Percentiles rank a stretch among this genome's conserved stretches.
These are phyloP conservation scores for Aspergillus sp. DNA, from an alignment of 2,329 filamentous ascomycete genomes.

Conservation along the genomic window DNA sequence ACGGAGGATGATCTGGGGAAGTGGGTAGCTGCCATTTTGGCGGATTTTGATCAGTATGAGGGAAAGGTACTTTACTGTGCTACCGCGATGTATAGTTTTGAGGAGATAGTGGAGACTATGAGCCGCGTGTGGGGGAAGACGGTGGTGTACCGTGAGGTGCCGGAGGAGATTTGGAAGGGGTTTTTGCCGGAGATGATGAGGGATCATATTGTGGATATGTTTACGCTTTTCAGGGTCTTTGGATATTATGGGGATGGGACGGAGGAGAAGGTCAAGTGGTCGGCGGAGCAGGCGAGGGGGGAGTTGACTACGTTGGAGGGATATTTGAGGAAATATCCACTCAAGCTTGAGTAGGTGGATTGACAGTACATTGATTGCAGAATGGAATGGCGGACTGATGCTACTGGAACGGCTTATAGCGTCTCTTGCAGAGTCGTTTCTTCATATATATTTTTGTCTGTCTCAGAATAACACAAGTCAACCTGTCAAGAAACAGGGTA, in stretches of 20 bases:
- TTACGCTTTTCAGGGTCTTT: conserved; percentile 2
- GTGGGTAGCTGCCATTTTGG: conserved; percentile 6
- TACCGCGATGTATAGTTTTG: conserved; percentile 1
- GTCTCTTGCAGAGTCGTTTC: no score
- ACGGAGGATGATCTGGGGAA: conserved; percentile 9
- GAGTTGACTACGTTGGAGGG: conserved; percentile 7
- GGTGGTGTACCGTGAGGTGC: conserved; percentile 7
- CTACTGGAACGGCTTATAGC: no score
- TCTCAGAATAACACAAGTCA: no score
- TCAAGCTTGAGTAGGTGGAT: background rate
- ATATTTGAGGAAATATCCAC: background rate
- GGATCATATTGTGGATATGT: conserved; percentile 7
- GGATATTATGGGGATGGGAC: conserved; percentile 9
- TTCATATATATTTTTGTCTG: no score
- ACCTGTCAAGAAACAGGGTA: no score
- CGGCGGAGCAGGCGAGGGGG: background rate
- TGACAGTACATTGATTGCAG: background rate
- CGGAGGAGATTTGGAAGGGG: background rate
- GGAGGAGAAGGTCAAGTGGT: conserved; percentile 1
- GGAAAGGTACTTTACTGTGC: conserved; percentile 1
- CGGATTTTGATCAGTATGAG: conserved; percentile 6
- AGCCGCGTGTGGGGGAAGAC: conserved; percentile 5
- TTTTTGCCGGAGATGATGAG: background rate
- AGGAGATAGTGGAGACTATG: conserved; percentile 8
- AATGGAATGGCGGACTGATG: no score